Conservation (phyloP, 345 rosid species). For the Chamaenerion angustifolium region DNA sequence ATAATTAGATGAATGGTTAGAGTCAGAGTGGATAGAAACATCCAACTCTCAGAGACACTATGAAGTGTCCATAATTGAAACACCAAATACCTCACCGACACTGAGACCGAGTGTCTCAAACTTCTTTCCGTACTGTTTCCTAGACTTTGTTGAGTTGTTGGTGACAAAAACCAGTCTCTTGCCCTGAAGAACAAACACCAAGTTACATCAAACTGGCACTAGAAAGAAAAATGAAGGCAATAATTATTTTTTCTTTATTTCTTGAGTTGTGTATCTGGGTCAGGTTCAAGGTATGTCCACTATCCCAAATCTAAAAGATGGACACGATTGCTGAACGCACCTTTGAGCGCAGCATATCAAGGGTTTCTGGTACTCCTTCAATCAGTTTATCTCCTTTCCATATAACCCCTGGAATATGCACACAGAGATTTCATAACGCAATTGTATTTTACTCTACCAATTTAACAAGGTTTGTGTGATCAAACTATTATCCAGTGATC, state of each 20-base stretch:
- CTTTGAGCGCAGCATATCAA: constrained; percentile 89
- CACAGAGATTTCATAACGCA: too few species aligned
- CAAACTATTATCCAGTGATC: too few species aligned
- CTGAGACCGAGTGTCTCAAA: constrained; percentile 79
- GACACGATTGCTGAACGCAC: constrained; percentile 18
- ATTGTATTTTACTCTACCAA: too few species aligned
- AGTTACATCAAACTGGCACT: neutral
- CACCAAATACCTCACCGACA: constrained; percentile 70
- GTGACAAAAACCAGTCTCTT: constrained; percentile 92
- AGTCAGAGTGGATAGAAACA: neutral
- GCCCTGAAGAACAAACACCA: constrained; percentile 31
- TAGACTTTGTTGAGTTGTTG: constrained; percentile 89
- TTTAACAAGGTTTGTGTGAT: too few species aligned
- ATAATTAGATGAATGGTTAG: constrained; percentile 6
- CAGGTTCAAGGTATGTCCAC: too few species aligned
- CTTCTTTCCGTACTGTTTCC: constrained; percentile 94
- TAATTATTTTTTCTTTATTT: neutral
- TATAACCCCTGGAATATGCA: constrained; percentile 51
- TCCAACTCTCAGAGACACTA: neutral
- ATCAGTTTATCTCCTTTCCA: constrained; percentile 97
- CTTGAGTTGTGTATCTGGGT: too few species aligned
- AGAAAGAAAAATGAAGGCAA: neutral
- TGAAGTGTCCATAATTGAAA: neutral
- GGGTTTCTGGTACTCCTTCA: constrained; percentile 88
- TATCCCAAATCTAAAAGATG: too few species aligned